A percentile compares a stretch with the other conserved stretches of the same genome.
Evolutionary conservation across 1,284 basidiomycete genomes (phyloP).

Genomic region (Kalmanozyma brasiliensis): DNA sequence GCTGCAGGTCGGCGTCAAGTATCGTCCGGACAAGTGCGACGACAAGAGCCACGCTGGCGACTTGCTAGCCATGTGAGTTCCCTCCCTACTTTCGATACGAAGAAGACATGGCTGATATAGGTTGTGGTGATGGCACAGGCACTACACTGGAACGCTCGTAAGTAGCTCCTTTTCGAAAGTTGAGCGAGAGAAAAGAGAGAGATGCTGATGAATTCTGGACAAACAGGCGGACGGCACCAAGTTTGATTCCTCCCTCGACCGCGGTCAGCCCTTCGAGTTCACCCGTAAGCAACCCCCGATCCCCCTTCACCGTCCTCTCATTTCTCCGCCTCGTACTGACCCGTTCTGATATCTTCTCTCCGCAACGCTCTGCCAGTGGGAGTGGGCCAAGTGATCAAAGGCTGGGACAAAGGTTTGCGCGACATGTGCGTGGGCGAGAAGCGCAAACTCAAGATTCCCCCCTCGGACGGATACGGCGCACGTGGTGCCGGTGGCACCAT

Average conservation of each 20-base stretch:
- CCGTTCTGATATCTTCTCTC: no score
- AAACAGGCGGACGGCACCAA: conserved; percentile 74
- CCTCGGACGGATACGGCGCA: conserved; percentile 72
- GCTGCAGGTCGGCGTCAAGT: conserved; percentile 69
- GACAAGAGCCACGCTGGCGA: conserved; percentile 76
- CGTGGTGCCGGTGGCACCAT: conserved; percentile 82
- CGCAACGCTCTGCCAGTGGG: conserved; percentile 73
- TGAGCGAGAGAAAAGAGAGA: not conserved
- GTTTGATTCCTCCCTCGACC: conserved; percentile 81
- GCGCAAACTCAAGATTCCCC: conserved; percentile 75
- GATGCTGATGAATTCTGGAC: not conserved
- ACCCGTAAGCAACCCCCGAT: conserved; percentile 26
- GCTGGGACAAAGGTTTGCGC: conserved; percentile 70
- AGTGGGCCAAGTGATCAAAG: conserved; percentile 80
- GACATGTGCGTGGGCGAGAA: conserved; percentile 91
- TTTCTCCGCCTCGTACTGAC: no score
- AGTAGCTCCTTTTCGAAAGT: not conserved
- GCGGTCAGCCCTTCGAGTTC: conserved; percentile 73
- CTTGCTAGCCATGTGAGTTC: conserved; percentile 72
- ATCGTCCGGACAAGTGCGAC: conserved; percentile 72
- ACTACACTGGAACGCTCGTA: conserved; percentile 76
- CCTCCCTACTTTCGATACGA: not conserved
- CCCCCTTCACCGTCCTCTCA: not conserved
- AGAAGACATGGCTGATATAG: no score
- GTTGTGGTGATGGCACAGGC: conserved; percentile 39